Percentiles rank a stretch among this genome's conserved stretches.
These are phyloP conservation scores for Coemansia javaensis DNA, from an alignment of 192 early-diverging fungal species.

Conservation along the genomic window DNA sequence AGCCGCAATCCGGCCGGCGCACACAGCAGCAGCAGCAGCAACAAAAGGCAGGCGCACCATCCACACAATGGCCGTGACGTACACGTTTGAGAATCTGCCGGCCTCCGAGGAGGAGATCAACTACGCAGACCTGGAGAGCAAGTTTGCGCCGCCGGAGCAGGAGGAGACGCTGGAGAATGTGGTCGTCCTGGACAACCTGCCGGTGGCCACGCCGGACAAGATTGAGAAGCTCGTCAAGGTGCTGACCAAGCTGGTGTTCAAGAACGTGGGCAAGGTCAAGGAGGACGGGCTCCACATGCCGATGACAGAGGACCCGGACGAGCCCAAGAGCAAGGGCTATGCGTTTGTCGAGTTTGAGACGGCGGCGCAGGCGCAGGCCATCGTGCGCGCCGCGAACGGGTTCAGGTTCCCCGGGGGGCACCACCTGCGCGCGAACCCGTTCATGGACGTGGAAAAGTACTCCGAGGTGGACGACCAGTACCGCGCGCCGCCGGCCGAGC, in stretches of 20 bases:
- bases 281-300: slow-evolving; percentile 87
- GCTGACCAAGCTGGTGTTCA: slow-evolving; percentile 71
- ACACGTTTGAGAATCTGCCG: slow-evolving; percentile 62
- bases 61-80: slow-evolving; percentile 7
- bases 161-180: slow-evolving; percentile 74
- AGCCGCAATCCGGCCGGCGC: no score
- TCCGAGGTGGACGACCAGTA: slow-evolving; percentile 67
- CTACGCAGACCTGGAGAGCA: slow-evolving; percentile 80
- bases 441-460: slow-evolving; percentile 90
- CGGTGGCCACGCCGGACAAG: slow-evolving; percentile 82
- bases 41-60: background rate
- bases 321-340: slow-evolving; percentile 79
- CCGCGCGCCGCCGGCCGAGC: slow-evolving; percentile 59
- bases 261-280: slow-evolving; percentile 70
- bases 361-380: slow-evolving; percentile 71
- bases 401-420: slow-evolving; percentile 79
- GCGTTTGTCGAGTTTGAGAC: slow-evolving; percentile 93
- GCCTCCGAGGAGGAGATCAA: slow-evolving; percentile 77
- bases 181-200: slow-evolving; percentile 90
- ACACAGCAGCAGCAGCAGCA: no score
- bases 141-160: slow-evolving; percentile 67
- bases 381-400: slow-evolving; percentile 71
- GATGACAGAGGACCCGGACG: slow-evolving; percentile 62
- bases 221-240: slow-evolving; percentile 73
- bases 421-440: slow-evolving; percentile 76